Base-by-base conservation (phyloP, 2,329 filamentous ascomycete species). In the Fusarium sp. region DNA sequence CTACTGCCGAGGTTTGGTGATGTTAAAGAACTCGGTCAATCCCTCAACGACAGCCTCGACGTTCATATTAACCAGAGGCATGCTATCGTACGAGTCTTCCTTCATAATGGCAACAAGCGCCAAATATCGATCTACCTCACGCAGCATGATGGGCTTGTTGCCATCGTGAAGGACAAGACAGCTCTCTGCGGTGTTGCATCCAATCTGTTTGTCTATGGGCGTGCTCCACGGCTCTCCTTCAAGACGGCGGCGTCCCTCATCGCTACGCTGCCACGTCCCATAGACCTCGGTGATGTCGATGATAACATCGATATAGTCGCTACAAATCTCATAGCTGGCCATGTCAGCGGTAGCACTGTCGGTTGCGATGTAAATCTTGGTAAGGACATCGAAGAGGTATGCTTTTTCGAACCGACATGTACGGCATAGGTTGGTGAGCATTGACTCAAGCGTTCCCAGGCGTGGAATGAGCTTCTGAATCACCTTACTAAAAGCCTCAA, bases 361-460 rank as follows among this genome's bases (percentile, higher is more conserved):
- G 8, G 95, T 98, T 1, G 96, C 96, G 74, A 99, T 97, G 83
- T 99, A 99, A 68, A 99, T 97, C 83, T 99, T 99, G 82, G 93
- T 97, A 74, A 97, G 88, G 11, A 98, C 94, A 78, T 99, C 97
- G 78, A 99, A 99, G 9, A 99, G 89, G 79, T 99, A 99, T 6
- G 94, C 95, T 82, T 99, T 99, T 79, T 98, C 94, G 78, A 99
- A 98, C 49, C 93, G 92, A 78, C 94, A 98, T 16, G 94, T 96
- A 66, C 92, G 93, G 82, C 94, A 97, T 44, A 99, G 88, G 72
- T 95, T 96, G 76, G 97, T 98, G 76, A 99, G 91, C 81, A 99
- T 88, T 53, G 94, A 92, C 81, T 99, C 96, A 59, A 99, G 89
- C 27, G 94, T 97, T 8, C 94, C 93, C 10, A 99, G 88, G 67